Conservation (phyloP, 176 grass and related monocot genomes). For the Areca catechu region DNA sequence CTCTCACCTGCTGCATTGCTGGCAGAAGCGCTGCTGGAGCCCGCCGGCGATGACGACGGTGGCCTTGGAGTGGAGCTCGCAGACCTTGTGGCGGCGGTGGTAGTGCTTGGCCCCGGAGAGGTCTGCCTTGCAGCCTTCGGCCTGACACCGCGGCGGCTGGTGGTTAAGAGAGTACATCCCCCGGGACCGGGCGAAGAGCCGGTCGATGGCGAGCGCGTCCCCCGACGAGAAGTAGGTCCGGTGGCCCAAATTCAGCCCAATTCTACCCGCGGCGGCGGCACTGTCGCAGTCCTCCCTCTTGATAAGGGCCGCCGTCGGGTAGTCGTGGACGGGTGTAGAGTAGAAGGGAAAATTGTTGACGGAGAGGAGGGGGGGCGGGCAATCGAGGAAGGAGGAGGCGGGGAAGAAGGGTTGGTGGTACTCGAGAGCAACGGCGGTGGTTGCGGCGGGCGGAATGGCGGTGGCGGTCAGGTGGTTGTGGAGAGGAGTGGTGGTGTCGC, state of each 20-base stretch:
- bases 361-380: conserved; percentile 23
- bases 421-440: conserved; percentile 1
- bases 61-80: conserved; percentile 97
- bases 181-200: conserved; percentile 34
- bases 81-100: conserved; percentile 95
- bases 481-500: conserved; percentile 20
- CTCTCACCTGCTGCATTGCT: conserved; percentile 84
- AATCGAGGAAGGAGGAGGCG: conserved; percentile 15
- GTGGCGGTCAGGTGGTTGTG: conserved; percentile 22
- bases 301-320: conserved; percentile 38
- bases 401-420: conserved; percentile 30
- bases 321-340: conserved; percentile 3
- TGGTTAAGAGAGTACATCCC: conserved; percentile 30
- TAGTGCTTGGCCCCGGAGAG: conserved; percentile 89
- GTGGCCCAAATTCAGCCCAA: conserved; percentile 77
- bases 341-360: no score
- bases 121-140: conserved; percentile 77
- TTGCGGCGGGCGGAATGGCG: conserved; percentile 14
- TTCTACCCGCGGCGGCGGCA: conserved; percentile 13
- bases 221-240: conserved; percentile 76
- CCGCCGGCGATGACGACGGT: conserved; percentile 50
- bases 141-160: conserved; percentile 67
- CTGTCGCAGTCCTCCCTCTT: conserved; percentile 49
- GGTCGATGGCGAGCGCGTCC: conserved; percentile 52
- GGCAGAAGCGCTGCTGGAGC: conserved; percentile 91